Percentiles rank a stretch among this genome's conserved stretches.
Conservation (phyloP, 192 early-diverging fungal species). For the Backusella tarrabulga region DNA sequence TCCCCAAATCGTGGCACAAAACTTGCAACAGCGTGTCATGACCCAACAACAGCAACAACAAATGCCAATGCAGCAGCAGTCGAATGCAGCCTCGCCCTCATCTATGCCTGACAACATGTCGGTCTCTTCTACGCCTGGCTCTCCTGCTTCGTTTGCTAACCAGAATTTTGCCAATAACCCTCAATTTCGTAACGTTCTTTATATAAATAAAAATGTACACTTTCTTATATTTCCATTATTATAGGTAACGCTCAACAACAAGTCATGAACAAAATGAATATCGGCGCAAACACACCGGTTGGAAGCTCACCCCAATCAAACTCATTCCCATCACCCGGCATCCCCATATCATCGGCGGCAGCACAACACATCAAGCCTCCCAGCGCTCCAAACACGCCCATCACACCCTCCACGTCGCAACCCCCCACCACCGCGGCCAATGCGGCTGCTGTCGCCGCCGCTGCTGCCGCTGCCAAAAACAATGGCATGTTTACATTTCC, state of each 20-base stretch:
- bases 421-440: not conserved
- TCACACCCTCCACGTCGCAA: constrained; percentile 16
- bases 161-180: not conserved
- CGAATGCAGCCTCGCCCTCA: not conserved
- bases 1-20: constrained; percentile 19
- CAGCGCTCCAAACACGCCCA: not conserved
- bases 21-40: constrained; percentile 22
- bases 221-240: not conserved
- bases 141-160: constrained; percentile 23
- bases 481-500: constrained; percentile 14
- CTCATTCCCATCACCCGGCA: not conserved
- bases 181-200: not conserved
- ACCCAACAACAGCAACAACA: not conserved
- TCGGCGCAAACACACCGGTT: not conserved
- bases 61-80: constrained; percentile 8
- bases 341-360: not conserved
- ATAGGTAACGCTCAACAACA: constrained; percentile 8
- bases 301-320: constrained; percentile 9
- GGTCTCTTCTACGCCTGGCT: constrained; percentile 22
- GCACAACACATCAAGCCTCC: not conserved
- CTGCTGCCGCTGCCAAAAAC: not conserved
- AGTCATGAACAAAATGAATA: not conserved
- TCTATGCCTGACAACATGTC: constrained; percentile 9
- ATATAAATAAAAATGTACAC: too few species aligned
- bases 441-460: not conserved